Conservation (phyloP, 805 yeast genomes). For the Ogataea henricii region DNA sequence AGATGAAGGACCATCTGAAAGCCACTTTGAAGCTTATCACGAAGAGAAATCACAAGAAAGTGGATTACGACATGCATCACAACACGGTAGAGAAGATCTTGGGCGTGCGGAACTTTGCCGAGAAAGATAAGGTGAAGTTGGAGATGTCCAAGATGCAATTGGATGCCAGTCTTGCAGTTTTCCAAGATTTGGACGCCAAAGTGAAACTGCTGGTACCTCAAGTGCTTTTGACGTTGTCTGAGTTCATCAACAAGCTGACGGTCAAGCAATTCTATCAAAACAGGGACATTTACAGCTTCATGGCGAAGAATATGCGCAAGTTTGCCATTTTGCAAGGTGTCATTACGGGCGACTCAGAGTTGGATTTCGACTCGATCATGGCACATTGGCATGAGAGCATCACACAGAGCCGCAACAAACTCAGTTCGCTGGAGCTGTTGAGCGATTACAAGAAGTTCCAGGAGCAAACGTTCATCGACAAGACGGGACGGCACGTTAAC, state of each 20-base stretch:
- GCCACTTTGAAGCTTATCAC: constrained; percentile 42
- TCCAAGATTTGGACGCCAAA: constrained; percentile 41
- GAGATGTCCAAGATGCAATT: constrained; percentile 34
- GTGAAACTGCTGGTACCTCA: constrained; percentile 48
- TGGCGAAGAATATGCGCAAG: constrained; percentile 34
- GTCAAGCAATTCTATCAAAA: constrained; percentile 42
- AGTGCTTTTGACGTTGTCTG: constrained; percentile 46
- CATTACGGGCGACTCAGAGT: constrained; percentile 13
- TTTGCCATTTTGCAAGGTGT: constrained; percentile 38
- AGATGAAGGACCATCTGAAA: constrained; percentile 41
- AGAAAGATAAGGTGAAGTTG: constrained; percentile 41
- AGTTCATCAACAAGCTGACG: constrained; percentile 46
- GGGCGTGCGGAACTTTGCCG: constrained; percentile 36
- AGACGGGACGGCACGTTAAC: constrained; percentile 28
- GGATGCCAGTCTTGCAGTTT: constrained; percentile 35
- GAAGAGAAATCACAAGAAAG: constrained; percentile 46
- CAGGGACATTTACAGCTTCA: constrained; percentile 35
- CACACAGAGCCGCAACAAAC: constrained; percentile 36
- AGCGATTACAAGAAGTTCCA: constrained; percentile 41
- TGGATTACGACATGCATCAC: constrained; percentile 41
- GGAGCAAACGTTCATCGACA: constrained; percentile 38
- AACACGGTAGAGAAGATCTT: constrained; percentile 41
- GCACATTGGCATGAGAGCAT: constrained; percentile 43
- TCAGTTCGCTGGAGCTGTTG: constrained; percentile 41
- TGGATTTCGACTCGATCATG: constrained; percentile 37